Base-by-base conservation (phyloP, 164 flowering plant species). In the Magnolia officinalis region DNA sequence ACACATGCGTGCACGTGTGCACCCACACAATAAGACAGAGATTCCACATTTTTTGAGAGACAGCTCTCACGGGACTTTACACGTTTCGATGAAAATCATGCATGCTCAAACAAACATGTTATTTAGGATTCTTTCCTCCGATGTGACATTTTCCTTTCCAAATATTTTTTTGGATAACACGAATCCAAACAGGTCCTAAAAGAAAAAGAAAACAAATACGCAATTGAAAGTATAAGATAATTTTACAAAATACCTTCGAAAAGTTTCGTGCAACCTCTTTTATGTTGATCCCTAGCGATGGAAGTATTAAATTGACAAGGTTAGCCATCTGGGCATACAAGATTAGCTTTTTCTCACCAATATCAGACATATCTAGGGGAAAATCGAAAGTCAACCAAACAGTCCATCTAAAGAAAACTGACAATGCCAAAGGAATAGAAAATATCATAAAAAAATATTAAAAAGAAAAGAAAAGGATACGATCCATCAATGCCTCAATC, bases 241-340 rank as follows among this genome's bases (percentile, higher is more conserved):
- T 49, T 49, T 68, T 16, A 29, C 50, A 72, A 3, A 29, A 31
- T 70, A 96, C 99, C 99, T 87, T 94, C 37, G 98, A 94, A 82
- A 94, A 94, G 79, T 91, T 91, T 50, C 86, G 91, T 18, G 98
- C 90, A 82, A 94, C 87, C 82, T 96, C 98, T 86, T 90, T 94
- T 71, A 92, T 75, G 80, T 80, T 79, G 74, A 86, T 82, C 59
- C 83, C 91, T 66, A 91, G 85, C 85, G 84, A 88, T 80, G 85
- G 93, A 81, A 94, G 92, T 76, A 94, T 87, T 80, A 89, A 72
- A 72, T 79, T 87, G 37, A 96, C 94, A 78, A 96, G 98, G 85
- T 90, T 96, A 51, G 98, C 98, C 98, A 96, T 96, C 83, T 96
- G 98, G 64, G 98, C 98, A 83, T 92, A 96, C 51, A 94, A 73